A percentile compares a stretch with the other conserved stretches of the same genome.
These are phyloP conservation scores for Fusarium denticulatum DNA, from an alignment of 2,329 filamentous ascomycete genomes.

Conservation along the genomic window DNA sequence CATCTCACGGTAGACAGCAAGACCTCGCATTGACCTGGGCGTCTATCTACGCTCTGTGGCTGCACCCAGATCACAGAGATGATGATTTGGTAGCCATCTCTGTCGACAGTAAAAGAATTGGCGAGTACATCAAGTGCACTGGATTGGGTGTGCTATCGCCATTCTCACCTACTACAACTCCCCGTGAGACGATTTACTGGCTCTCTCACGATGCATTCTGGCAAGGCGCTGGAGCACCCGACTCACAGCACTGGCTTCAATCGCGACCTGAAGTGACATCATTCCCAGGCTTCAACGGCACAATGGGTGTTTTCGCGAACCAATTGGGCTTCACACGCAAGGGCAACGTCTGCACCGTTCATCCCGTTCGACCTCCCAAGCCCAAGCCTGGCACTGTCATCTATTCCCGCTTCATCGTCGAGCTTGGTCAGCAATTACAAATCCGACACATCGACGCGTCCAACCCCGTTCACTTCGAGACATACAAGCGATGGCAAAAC, in stretches of 20 bases:
- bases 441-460: conserved; percentile 42
- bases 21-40: conserved; percentile 15
- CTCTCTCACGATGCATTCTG: conserved; percentile 38
- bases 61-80: conserved; percentile 14
- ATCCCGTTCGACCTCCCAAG: conserved; percentile 42
- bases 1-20: background rate
- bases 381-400: conserved; percentile 37
- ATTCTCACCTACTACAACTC: background rate
- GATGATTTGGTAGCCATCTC: conserved; percentile 15
- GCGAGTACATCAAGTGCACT: conserved; percentile 14
- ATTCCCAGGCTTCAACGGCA: conserved; percentile 41
- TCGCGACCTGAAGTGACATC: conserved; percentile 36
- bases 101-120: conserved; percentile 5
- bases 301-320: conserved; percentile 36
- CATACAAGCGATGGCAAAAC: conserved; percentile 43
- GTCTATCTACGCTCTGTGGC: conserved; percentile 22
- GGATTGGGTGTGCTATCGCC: conserved; percentile 15
- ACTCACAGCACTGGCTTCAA: conserved; percentile 40
- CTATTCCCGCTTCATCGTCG: conserved; percentile 43
- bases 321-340: conserved; percentile 42
- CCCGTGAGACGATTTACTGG: conserved; percentile 27
- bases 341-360: conserved; percentile 44
- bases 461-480: conserved; percentile 38
- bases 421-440: conserved; percentile 36
- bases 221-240: conserved; percentile 42